A percentile compares a stretch with the other conserved stretches of the same genome.
Conservation (phyloP, 73 alveolate species). For the Paramecium tetraurelia region DNA sequence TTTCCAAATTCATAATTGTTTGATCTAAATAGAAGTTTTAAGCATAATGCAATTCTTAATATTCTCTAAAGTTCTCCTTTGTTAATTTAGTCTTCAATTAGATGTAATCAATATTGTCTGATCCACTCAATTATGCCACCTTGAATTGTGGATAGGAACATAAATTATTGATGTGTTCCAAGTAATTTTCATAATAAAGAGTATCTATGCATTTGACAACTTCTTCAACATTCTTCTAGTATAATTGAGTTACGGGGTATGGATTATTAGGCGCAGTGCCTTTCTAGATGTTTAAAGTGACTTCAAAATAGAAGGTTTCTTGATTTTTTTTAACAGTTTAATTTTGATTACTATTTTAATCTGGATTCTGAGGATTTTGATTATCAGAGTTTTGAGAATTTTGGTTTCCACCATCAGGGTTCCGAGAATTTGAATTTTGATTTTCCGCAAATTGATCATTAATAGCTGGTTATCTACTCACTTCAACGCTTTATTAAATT, state of each 20-base stretch:
- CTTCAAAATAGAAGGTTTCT: neutral
- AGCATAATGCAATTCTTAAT: neutral
- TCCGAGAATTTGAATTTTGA: too few relatives aligned
- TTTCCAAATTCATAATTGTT: neutral
- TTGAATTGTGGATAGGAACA: neutral
- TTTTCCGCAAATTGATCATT: too few relatives aligned
- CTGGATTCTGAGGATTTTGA: too few relatives aligned
- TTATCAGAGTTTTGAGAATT: too few relatives aligned
- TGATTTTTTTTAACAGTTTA: too few relatives aligned
- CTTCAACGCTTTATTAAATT: too few relatives aligned
- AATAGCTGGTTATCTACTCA: too few relatives aligned
- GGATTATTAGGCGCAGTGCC: neutral
- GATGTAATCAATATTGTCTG: neutral
- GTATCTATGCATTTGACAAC: neutral
- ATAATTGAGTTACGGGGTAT: neutral
- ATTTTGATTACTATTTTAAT: too few relatives aligned
- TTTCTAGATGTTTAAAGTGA: neutral
- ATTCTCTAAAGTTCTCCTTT: neutral
- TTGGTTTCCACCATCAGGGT: too few relatives aligned
- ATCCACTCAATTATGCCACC: neutral
- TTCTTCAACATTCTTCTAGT: neutral
- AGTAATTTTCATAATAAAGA: neutral
- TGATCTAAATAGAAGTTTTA: neutral
- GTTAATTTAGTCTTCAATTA: neutral
- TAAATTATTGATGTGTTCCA: neutral